Percentiles rank a stretch among this genome's conserved stretches.
Evolutionary conservation across 2,329 filamentous ascomycete species (phyloP).

Genomic region (Scopulariopsis brevicaulis): DNA sequence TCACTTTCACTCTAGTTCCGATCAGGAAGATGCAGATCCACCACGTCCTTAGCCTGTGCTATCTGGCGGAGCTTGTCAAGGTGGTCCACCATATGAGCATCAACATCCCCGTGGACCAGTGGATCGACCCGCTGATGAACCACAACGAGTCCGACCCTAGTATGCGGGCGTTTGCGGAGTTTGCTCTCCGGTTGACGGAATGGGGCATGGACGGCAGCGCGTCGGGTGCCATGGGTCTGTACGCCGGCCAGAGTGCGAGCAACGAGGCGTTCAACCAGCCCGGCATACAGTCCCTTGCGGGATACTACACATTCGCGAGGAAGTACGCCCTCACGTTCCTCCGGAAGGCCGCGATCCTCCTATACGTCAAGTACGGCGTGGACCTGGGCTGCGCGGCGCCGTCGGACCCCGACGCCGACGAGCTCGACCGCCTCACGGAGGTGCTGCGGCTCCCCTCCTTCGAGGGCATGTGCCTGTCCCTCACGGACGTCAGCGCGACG

Average conservation of each 20-base stretch:
- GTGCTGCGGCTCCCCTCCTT: conserved; percentile 67
- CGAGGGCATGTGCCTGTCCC: conserved; percentile 61
- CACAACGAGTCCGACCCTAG: conserved; percentile 28
- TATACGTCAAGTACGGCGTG: conserved; percentile 81
- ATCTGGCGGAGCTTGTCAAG: conserved; percentile 83
- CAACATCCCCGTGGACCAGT: conserved; percentile 38
- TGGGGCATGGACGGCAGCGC: conserved; percentile 22
- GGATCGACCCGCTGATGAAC: conserved; percentile 32
- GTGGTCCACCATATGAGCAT: conserved; percentile 51
- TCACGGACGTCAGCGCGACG: conserved; percentile 29
- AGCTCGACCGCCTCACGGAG: conserved; percentile 72
- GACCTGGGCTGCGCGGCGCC: conserved; percentile 67
- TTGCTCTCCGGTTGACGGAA: conserved; percentile 36
- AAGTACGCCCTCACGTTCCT: conserved; percentile 87
- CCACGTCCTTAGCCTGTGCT: conserved; percentile 75
- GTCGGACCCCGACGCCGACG: conserved; percentile 53
- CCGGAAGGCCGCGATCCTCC: conserved; percentile 70
- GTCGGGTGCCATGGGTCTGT: neutral
- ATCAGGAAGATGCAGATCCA: conserved; percentile 62
- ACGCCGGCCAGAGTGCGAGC: neutral
- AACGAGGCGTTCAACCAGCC: conserved; percentile 43
- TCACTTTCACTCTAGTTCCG: conserved; percentile 57
- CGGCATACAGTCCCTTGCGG: conserved; percentile 38
- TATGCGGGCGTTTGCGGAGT: conserved; percentile 42
- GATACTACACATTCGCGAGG: conserved; percentile 50